Conservation (phyloP, 225 moss, liverwort and hornwort genomes). For the Bryoerythrophyllum caledonicum region DNA sequence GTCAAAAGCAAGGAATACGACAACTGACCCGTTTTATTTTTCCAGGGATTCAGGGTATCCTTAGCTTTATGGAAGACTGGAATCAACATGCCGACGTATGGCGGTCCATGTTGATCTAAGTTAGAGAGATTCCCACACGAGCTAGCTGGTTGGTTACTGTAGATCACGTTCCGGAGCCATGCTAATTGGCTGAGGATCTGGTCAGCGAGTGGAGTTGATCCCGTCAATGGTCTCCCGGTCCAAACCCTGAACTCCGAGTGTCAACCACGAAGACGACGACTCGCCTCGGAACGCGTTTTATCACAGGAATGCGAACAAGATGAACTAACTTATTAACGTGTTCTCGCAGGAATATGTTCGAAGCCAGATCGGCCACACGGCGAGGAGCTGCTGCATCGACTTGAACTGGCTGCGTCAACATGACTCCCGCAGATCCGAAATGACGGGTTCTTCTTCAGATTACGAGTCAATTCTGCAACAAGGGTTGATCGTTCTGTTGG, state of each 20-base stretch:
- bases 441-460: background rate
- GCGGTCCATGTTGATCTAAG: background rate
- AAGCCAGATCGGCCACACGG: background rate
- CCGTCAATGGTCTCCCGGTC: background rate
- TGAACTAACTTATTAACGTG: background rate
- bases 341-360: background rate
- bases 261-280: background rate
- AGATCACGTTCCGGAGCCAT: background rate
- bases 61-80: background rate
- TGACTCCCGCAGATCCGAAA: background rate
- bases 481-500: background rate
- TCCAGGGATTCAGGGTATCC: background rate
- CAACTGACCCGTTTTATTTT: background rate
- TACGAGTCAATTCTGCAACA: background rate
- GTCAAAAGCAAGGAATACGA: background rate
- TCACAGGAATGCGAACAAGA: background rate
- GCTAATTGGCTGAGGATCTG: background rate
- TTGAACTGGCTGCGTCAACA: background rate
- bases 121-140: background rate
- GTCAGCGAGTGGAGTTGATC: constrained; percentile 12
- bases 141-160: background rate
- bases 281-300: background rate
- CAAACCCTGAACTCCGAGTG: background rate
- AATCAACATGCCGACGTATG: background rate
- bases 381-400: background rate